These are phyloP conservation scores for Neonectria magnoliae DNA, from an alignment of 2,329 filamentous ascomycete genomes.

Conservation along the genomic window DNA sequence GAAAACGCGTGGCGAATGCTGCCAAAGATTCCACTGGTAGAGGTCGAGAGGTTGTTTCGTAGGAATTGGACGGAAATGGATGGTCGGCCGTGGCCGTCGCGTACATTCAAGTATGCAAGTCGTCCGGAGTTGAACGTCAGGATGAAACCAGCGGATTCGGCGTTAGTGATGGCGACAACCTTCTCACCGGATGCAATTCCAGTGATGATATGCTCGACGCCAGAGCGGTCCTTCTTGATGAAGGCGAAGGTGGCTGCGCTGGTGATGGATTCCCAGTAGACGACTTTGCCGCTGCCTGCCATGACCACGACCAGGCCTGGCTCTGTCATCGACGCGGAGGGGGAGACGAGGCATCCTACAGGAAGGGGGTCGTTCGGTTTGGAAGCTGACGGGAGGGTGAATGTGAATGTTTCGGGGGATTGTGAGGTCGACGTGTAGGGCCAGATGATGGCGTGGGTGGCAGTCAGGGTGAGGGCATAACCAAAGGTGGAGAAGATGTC, in stretches of 20 bases:
- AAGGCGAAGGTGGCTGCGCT: slow-evolving; percentile 86
- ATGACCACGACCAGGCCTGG: slow-evolving; percentile 89
- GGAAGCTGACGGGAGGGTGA: slow-evolving; percentile 79
- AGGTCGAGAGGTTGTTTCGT: slow-evolving; percentile 66
- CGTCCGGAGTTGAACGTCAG: slow-evolving; percentile 86
- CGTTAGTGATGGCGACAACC: slow-evolving; percentile 80
- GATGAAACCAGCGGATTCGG: slow-evolving; percentile 87
- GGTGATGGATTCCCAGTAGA: slow-evolving; percentile 96
- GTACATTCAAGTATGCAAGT: slow-evolving; percentile 84
- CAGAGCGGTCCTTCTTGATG: slow-evolving; percentile 82
- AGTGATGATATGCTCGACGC: slow-evolving; percentile 78
- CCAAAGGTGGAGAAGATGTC: slow-evolving; percentile 72
- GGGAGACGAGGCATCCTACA: slow-evolving; percentile 83
- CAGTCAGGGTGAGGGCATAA: slow-evolving; percentile 83
- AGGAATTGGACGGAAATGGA: slow-evolving; percentile 82
- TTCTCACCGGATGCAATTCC: slow-evolving; percentile 83
- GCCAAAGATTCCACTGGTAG: slow-evolving; percentile 76
- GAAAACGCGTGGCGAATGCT: slow-evolving; percentile 82
- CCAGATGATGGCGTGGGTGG: slow-evolving; percentile 88
- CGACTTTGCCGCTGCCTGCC: slow-evolving; percentile 83
- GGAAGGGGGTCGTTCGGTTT: slow-evolving; percentile 78
- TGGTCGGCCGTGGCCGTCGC: slow-evolving; percentile 88
- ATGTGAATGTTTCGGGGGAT: slow-evolving; percentile 80
- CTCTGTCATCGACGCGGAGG: slow-evolving; percentile 79
- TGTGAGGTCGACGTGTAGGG: slow-evolving; percentile 77